A percentile compares a stretch with the other conserved stretches of the same genome.
These are phyloP conservation scores for Erodium trifolium DNA, from an alignment of 441 rosid genomes.

Conservation along the genomic window DNA sequence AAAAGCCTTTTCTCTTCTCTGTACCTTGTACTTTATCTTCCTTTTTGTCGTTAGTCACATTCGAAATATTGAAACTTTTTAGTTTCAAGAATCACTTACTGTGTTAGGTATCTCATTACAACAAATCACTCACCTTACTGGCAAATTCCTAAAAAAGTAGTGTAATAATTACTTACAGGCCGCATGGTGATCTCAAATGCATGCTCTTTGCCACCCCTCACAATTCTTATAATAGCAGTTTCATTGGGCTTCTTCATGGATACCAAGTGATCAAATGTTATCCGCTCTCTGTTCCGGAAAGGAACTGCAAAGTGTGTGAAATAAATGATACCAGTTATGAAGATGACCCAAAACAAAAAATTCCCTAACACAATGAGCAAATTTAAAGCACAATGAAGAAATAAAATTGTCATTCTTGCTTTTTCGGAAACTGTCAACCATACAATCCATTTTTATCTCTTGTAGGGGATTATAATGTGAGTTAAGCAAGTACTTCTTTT, in stretches of 20 bases:
- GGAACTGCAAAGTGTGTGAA: constrained; percentile 44
- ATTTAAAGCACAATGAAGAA: too few relatives aligned
- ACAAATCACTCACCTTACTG: neutral
- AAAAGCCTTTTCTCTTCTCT: neutral
- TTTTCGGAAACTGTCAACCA: too few relatives aligned
- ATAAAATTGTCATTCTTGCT: too few relatives aligned
- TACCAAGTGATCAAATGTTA: constrained; percentile 78
- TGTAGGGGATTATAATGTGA: too few relatives aligned
- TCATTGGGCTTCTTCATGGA: constrained; percentile 86
- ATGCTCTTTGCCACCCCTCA: constrained; percentile 55
- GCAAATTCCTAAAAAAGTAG: neutral
- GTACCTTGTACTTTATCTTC: neutral
- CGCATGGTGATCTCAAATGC: constrained; percentile 44
- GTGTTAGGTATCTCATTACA: neutral
- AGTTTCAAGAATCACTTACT: neutral
- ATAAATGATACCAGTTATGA: constrained; percentile 14
- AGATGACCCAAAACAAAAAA: constrained; percentile 1
- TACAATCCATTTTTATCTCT: too few relatives aligned
- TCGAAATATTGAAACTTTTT: neutral
- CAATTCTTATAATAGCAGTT: constrained; percentile 45
- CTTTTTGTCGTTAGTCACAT: neutral
- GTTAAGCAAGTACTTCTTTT: too few relatives aligned
- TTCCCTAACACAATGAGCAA: too few relatives aligned
- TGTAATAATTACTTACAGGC: constrained; percentile 52
- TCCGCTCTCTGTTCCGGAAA: constrained; percentile 73